These are phyloP conservation scores for Porodaedalea pini DNA, from an alignment of 1,284 basidiomycete genomes.

Conservation along the genomic window DNA sequence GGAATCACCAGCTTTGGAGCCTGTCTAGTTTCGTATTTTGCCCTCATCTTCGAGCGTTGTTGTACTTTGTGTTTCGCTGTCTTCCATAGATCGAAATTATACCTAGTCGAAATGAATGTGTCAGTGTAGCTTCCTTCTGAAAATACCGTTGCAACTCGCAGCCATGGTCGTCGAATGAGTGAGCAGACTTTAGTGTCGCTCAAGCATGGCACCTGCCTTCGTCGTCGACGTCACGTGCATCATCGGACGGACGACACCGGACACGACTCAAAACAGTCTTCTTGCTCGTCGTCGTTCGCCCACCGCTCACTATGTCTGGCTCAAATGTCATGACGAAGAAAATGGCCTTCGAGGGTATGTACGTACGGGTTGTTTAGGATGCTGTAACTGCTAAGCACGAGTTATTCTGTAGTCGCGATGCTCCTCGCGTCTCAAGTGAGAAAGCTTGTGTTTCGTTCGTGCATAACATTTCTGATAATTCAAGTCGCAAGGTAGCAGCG, in stretches of 20 bases:
- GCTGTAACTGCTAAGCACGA: neutral
- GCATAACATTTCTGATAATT: slow-evolving; percentile 4
- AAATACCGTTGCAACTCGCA: neutral
- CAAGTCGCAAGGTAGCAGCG: slow-evolving; percentile 38
- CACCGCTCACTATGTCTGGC: slow-evolving; percentile 13
- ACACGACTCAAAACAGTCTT: neutral
- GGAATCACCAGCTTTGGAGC: neutral
- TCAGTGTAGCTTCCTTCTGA: neutral
- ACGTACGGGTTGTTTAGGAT: slow-evolving; percentile 18
- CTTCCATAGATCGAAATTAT: neutral
- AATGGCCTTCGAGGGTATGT: slow-evolving; percentile 39
- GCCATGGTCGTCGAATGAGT: neutral
- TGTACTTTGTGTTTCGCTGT: neutral
- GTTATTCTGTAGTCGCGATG: slow-evolving; percentile 45
- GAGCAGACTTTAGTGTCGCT: too few relatives aligned
- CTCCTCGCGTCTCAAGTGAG: slow-evolving; percentile 62
- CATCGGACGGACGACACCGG: neutral
- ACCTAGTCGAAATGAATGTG: neutral
- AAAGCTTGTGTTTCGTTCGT: slow-evolving; percentile 22
- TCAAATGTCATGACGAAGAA: slow-evolving; percentile 25
- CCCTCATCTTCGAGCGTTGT: neutral
- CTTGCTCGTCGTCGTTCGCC: neutral
- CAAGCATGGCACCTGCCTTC: too few relatives aligned
- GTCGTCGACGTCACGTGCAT: neutral
- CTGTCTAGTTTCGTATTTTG: neutral